Evolutionary conservation across 495 filamentous ascomycete genomes (phyloP), one percentile per base, ranked within the genome.

Genomic region (Tuber brumale): DNA sequence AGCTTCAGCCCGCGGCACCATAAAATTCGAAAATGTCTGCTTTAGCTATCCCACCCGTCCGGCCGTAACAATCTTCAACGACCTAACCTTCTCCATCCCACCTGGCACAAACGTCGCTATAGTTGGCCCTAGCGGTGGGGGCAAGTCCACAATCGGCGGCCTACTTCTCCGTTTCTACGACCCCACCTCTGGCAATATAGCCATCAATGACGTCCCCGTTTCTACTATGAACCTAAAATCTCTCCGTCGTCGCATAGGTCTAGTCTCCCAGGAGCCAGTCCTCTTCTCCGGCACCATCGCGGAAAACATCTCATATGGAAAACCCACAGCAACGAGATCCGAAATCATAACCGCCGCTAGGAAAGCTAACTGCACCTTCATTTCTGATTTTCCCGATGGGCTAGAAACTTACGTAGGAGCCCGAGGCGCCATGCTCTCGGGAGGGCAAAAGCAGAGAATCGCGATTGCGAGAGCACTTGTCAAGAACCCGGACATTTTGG

Each of bases 361-460:
- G 75, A 93, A 95, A 81, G 95, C 95, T n/a, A 99, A 99, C 84
- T 98, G 95, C 84, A 89, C 91, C 72, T 99, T 99, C 83, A 97
- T 99, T 84, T 90, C 90, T 81, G 96, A 98, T 83, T 97, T 98
- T 83, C 95, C 95, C 0, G 94, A 98, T 75, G 95, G 95, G 10
- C 89, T 99, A 16, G 95, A 98, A 80, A 99, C 95, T 6, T 91
- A 92, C 72, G 95, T 97, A 14, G 95, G 95, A 71, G 92, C 95
- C 27, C 90, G 95, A 57, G 95, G 95, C 37, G 93, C 95, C 4
- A 95, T 97, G 84, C 87, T 99, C 10, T 97, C 94, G 12, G 95
- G 95, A 46, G 95, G 95, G 2, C 95, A 99, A 84, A 98, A 98
- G 85, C 96, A 98, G 83, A 92, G 95, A 75, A 97, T 99, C 81